Percentiles rank a stretch among this genome's conserved stretches.
Conservation (phyloP, 2,329 filamentous ascomycete genomes). For the Phaeosphaeriaceae sp. region DNA sequence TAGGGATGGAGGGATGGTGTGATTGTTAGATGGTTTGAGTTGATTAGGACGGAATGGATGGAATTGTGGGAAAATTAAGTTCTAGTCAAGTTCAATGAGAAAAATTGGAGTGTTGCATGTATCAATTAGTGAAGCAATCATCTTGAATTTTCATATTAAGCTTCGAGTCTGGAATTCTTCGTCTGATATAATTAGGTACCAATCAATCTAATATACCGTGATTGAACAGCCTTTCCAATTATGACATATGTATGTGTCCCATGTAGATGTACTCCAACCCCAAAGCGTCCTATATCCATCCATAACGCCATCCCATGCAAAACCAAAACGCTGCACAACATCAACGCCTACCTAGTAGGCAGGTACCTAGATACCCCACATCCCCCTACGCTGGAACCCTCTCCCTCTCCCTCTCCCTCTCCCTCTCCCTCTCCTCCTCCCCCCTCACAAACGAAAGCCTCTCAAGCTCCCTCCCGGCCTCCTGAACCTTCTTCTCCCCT, state of each 20-base stretch:
- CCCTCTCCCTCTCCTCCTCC: slow-evolving; percentile 28
- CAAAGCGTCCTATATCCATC: background rate
- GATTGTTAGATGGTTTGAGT: too few species aligned
- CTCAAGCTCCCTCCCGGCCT: slow-evolving; percentile 24
- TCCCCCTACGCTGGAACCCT: slow-evolving; percentile 22
- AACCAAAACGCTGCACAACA: background rate
- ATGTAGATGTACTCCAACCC: background rate
- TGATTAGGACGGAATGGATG: too few species aligned
- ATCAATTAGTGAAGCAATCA: too few species aligned
- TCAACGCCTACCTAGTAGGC: background rate
- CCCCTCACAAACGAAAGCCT: slow-evolving; percentile 25
- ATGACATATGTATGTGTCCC: background rate
- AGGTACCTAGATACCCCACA: too few species aligned
- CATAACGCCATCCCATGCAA: slow-evolving; percentile 33
- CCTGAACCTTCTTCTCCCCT: slow-evolving; percentile 43
- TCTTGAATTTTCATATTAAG: too few species aligned
- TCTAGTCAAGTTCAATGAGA: too few species aligned
- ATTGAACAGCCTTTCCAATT: background rate
- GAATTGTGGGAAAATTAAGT: too few species aligned
- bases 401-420: slow-evolving; percentile 46
- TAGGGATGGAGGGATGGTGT: too few species aligned
- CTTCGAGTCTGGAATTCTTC: too few species aligned
- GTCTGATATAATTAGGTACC: too few species aligned
- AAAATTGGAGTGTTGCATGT: too few species aligned
- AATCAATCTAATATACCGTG: too few species aligned